Conservation (phyloP, 2,329 filamentous ascomycete genomes). For the Phialophora verrucosa region DNA sequence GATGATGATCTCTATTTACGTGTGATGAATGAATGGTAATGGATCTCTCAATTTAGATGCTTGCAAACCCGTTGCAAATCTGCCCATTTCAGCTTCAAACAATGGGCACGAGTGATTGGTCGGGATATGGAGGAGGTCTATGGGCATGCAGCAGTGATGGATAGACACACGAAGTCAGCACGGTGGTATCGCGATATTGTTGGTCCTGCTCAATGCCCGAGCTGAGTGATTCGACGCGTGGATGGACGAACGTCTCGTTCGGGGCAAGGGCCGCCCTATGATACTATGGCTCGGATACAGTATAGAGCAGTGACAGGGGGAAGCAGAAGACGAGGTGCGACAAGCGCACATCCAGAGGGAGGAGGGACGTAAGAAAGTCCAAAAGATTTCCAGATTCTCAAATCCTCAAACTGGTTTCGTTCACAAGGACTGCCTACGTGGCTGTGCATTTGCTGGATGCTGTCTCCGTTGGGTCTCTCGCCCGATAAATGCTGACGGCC, state of each 20-base stretch:
- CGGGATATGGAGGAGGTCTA: constrained; percentile 7
- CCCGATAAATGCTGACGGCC: neutral
- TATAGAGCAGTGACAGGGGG: neutral
- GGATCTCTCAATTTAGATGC: constrained; percentile 23
- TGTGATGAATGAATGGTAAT: constrained; percentile 27
- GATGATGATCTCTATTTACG: constrained; percentile 19
- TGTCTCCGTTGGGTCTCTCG: neutral
- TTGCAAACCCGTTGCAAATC: constrained; percentile 7
- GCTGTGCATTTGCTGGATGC: constrained; percentile 2
- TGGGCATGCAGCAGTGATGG: neutral
- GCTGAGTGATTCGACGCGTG: neutral
- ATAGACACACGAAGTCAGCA: constrained; percentile 6
- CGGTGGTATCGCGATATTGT: neutral
- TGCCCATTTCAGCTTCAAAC: neutral
- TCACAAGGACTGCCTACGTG: neutral
- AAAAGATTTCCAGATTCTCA: neutral
- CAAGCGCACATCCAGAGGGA: neutral
- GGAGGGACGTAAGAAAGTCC: constrained; percentile 4
- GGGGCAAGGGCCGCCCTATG: neutral
- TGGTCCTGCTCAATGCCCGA: neutral
- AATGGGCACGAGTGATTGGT: neutral
- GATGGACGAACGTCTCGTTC: neutral
- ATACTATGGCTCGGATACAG: neutral
- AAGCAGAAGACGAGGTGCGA: neutral
- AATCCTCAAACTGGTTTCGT: neutral